A percentile compares a stretch with the other conserved stretches of the same genome.
Evolutionary conservation across 306 rosid genomes (phyloP).

Genomic region (Biancaea sappan): DNA sequence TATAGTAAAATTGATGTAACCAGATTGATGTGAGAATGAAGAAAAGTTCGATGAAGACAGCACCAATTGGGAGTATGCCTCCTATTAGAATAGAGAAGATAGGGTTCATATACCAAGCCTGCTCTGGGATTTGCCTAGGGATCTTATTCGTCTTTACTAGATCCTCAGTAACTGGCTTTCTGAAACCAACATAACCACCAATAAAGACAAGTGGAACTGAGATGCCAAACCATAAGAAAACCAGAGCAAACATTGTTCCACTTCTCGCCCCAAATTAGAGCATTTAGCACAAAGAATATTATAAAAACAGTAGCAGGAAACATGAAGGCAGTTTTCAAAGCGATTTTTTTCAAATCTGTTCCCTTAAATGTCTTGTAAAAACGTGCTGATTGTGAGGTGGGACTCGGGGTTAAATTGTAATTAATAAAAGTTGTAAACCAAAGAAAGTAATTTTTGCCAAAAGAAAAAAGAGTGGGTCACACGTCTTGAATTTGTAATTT

Average conservation of each 20-base stretch:
- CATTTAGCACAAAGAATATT: constrained; percentile 81
- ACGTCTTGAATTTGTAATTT: too few species aligned
- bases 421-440: too few species aligned
- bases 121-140: constrained; percentile 86
- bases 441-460: too few species aligned
- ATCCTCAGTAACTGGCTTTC: constrained; percentile 63
- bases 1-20: constrained; percentile 88
- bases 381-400: too few species aligned
- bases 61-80: constrained; percentile 92
- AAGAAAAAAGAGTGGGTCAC: too few species aligned
- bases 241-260: constrained; percentile 96
- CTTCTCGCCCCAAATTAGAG: constrained; percentile 85
- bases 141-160: constrained; percentile 90
- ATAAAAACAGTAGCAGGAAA: constrained; percentile 72
- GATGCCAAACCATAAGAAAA: constrained; percentile 90
- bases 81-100: constrained; percentile 70
- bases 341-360: constrained; percentile 73
- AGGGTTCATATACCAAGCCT: constrained; percentile 87
- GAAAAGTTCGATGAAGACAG: constrained; percentile 92
- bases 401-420: too few species aligned
- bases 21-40: constrained; percentile 96
- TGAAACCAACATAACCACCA: constrained; percentile 74
- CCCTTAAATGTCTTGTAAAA: constrained; percentile 81
- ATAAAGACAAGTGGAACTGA: constrained; percentile 87
- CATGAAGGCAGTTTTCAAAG: constrained; percentile 74